A percentile compares a stretch with the other conserved stretches of the same genome.
Evolutionary conservation across 495 filamentous ascomycete species (phyloP).

Genomic region (Xylaria longipes): DNA sequence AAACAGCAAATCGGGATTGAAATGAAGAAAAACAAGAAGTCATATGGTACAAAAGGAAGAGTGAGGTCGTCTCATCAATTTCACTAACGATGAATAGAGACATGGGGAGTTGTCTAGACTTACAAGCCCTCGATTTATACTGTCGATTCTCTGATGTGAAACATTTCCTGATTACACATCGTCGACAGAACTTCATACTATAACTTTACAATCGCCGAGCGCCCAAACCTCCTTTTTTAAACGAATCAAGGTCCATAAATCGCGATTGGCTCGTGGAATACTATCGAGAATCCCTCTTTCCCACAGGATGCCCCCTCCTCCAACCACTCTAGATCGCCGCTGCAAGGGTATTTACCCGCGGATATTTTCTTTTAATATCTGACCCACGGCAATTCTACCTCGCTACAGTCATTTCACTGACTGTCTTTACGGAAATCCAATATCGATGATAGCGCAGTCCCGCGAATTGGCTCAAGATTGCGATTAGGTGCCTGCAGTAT

Average conservation of each 20-base stretch:
- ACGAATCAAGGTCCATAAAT: background rate
- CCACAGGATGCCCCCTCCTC: background rate
- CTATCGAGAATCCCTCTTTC: background rate
- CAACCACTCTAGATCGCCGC: background rate
- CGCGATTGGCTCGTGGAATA: background rate
- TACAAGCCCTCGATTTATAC: background rate
- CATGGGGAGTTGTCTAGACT: background rate
- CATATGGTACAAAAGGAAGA: background rate
- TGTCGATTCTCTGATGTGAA: background rate
- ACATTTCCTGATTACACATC: background rate
- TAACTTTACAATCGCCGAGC: background rate
- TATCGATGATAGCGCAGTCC: background rate
- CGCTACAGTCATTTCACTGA: background rate
- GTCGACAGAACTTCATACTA: background rate
- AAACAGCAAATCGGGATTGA: no score
- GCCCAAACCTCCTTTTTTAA: background rate
- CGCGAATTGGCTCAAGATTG: background rate
- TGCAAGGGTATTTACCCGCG: slow-evolving; percentile 12
- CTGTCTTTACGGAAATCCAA: background rate
- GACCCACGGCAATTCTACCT: background rate
- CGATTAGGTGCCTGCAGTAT: background rate
- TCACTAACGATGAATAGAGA: background rate
- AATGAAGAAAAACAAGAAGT: background rate
- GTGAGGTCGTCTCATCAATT: background rate
- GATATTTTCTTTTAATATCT: slow-evolving; percentile 12